Base-by-base conservation (phyloP, 2,329 filamentous ascomycete species). In the Penicillium paneum region DNA sequence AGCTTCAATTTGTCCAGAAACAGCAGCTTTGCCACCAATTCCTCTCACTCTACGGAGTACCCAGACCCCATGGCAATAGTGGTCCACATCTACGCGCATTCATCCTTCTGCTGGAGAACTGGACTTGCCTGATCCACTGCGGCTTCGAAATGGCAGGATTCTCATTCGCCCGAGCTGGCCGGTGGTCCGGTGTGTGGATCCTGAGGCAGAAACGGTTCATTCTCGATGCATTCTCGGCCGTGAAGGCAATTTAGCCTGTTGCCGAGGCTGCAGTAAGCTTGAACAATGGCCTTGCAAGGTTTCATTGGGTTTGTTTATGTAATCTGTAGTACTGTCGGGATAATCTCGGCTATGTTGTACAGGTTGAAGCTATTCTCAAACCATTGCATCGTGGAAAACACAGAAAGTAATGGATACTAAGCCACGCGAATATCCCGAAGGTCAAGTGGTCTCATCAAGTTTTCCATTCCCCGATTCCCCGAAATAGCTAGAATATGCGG, bases 121-220 rank as follows among this genome's bases (percentile, higher is more conserved):
- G 49, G 55, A 58, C 46, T 44, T 50, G 21, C 45, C 52, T 39
- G 57, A 49, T 56, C 56, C 59, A 59, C 59, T 55, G 38, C 35
- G 58, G 56, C 59, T 64, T 55, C 54, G 59, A 64, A 64, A 64
- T 64, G 42, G 29, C 32, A 35, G 26, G 31, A 15, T 38, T 50
- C 29, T 60, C 24, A 64, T 64, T 64, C 62, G 62, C 47, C 51
- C 48, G 21, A 39, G 8, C 39, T 45, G 46, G 26, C 46, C 29
- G 34, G 36, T 55, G 55, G 43, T 42, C 57, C 57, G 55, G 44
- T 29, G 3, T 44, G 55, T 61, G 52, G 60, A 59, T 53, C 60
- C 61, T 56, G 57, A 61, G 56, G 56, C 58, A 57, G 34, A 55
- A 46, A 50, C 46, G 46, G 52, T 40, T 31, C 34, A 48, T 44